These are phyloP conservation scores for Phlegmacium glaucopus DNA, from an alignment of 768 basidiomycete species.

Conservation along the genomic window DNA sequence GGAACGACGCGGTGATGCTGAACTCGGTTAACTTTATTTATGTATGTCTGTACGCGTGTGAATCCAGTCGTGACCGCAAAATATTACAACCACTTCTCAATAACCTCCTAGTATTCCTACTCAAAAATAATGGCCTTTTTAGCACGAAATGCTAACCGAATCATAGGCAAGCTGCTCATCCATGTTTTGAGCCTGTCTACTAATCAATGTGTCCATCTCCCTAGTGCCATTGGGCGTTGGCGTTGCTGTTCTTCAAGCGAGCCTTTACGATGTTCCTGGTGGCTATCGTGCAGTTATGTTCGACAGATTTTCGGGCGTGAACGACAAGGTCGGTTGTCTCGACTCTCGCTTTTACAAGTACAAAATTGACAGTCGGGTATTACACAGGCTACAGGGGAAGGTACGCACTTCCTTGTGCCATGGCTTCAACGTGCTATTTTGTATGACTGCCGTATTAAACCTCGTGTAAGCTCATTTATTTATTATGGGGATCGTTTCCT, in stretches of 20 bases:
- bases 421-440: constrained; percentile 96
- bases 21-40: too few species aligned
- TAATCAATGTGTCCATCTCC: not conserved
- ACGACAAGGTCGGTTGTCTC: constrained; percentile 53
- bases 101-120: not conserved
- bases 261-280: constrained; percentile 76
- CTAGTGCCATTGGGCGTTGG: constrained; percentile 49
- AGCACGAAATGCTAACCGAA: constrained; percentile 41
- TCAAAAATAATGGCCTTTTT: constrained; percentile 41
- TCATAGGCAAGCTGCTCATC: constrained; percentile 38
- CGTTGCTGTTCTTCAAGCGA: constrained; percentile 43
- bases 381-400: constrained; percentile 78
- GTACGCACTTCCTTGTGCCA: constrained; percentile 94
- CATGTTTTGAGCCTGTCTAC: not conserved
- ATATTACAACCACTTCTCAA: too few species aligned
- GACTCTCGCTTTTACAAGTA: not conserved
- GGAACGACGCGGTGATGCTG: constrained; percentile 34
- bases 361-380: constrained; percentile 1
- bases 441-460: constrained; percentile 97
- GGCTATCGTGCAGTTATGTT: constrained; percentile 97
- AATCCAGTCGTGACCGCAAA: not conserved
- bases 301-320: constrained; percentile 93
- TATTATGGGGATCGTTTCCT: constrained; percentile 1
- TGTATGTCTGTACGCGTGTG: not conserved
- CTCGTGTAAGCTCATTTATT: constrained; percentile 55